Evolutionary conservation across 176 grass and related monocot genomes (phyloP), one percentile per base, ranked within the genome.

Genomic region (Oropetium thomaeum): DNA sequence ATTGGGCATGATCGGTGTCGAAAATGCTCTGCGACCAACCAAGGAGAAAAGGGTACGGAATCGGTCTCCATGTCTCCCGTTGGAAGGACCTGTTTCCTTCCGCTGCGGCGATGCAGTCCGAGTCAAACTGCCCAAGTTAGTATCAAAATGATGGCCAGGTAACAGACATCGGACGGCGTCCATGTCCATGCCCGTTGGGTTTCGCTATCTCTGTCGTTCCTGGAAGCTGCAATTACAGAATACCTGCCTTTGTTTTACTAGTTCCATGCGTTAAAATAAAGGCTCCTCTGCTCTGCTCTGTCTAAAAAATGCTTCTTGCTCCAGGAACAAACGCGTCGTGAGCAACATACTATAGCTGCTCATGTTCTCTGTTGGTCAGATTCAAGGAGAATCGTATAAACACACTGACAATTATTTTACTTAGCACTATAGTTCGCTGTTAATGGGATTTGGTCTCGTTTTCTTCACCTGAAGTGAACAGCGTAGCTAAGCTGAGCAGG

Each of bases 41-140:
- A 3, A 69, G 15, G 66, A 69, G 43, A 70, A 33, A 49, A 30
- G n/a, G n/a, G 43, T 31, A 49, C 67, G 51, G 67, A 70, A 49
- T 1, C 10, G 28, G 44, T 51, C 67, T 1, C 10, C 43, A 7
- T 49, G 43, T 20, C 16, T 70, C 43, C 28, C 1, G 47, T 32
- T 70, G 26, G n/a, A 30, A 70, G 16, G 67, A 51, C 5, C 10
- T 15, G 26, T 45, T 30, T 2, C 35, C 5, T 28, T 1, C 38
- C 13, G 20, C 34, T 40, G 62, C 10, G 22, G 38, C 38, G 22
- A 43, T 69, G 40, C 66, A 49, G 67, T 31, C 67, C 16, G 28
- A 5, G 43, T 70, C 67, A 62, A 34, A 34, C 59, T 8, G 59
- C 4, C 59, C 4, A 48, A 33, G n/a, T n/a, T n/a, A n/a, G 43